A percentile compares a stretch with the other conserved stretches of the same genome.
phyloP scores from a whole-genome alignment of 257 asterid genomes.

The Paraleonurus japonicus region DNA sequence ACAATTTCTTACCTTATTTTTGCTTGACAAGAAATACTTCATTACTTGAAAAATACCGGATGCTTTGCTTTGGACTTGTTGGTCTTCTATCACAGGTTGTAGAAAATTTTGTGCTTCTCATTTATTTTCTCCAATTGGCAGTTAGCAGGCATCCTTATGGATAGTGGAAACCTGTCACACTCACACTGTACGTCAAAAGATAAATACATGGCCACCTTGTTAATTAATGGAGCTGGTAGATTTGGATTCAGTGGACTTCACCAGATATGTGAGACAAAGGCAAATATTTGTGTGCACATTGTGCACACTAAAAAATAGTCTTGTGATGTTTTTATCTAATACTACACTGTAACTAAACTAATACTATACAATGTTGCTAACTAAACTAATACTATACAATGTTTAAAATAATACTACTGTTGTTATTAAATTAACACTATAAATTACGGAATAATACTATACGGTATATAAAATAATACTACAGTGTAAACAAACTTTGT shows the following conservation, averaged over 20 bases:
- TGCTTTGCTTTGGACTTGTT: conserved; percentile 12
- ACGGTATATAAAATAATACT: too few relatives aligned
- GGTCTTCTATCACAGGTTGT: background rate
- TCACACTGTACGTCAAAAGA: conserved; percentile 60
- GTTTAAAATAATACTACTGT: too few relatives aligned
- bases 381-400: too few relatives aligned
- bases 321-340: too few relatives aligned
- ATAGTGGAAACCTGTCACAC: conserved; percentile 65
- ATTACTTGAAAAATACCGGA: conserved; percentile 4
- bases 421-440: too few relatives aligned
- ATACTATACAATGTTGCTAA: too few relatives aligned
- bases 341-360: too few relatives aligned
- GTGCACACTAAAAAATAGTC: too few relatives aligned
- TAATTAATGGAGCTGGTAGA: conserved; percentile 83
- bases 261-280: conserved; percentile 58
- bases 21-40: background rate
- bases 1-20: background rate
- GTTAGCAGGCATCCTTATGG: conserved; percentile 84
- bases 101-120: background rate
- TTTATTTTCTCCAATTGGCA: conserved; percentile 30
- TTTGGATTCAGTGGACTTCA: conserved; percentile 78
- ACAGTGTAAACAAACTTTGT: too few relatives aligned
- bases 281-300: too few relatives aligned
- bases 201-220: conserved; percentile 73
- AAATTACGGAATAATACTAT: too few relatives aligned